Conservation (phyloP, 1,139 yeast species). For the Candida neerlandica region DNA sequence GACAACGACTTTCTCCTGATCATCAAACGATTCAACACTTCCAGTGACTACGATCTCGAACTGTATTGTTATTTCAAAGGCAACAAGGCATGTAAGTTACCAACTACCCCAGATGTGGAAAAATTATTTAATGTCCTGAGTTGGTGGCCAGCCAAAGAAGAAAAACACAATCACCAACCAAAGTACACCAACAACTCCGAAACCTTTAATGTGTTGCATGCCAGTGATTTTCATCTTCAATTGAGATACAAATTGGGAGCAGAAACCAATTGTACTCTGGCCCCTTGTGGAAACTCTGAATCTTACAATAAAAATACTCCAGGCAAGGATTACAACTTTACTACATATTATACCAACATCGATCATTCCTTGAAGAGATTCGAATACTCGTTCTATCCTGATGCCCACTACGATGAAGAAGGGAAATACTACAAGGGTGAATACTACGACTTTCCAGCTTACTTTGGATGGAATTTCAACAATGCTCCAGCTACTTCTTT, state of each 20-base stretch:
- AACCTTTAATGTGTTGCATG: slow-evolving; percentile 60
- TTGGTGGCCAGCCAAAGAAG: slow-evolving; percentile 37
- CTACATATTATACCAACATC: slow-evolving; percentile 23
- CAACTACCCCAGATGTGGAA: slow-evolving; percentile 31
- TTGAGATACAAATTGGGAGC: slow-evolving; percentile 57
- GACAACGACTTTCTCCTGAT: slow-evolving; percentile 45
- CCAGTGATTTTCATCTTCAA: slow-evolving; percentile 67
- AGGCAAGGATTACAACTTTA: slow-evolving; percentile 34
- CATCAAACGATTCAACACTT: slow-evolving; percentile 36
- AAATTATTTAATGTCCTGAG: slow-evolving; percentile 26
- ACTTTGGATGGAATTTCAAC: slow-evolving; percentile 42
- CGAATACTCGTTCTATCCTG: slow-evolving; percentile 16
- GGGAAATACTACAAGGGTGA: slow-evolving; percentile 41
- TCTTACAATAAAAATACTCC: slow-evolving; percentile 35
- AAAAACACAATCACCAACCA: slow-evolving; percentile 28
- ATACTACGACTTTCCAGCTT: slow-evolving; percentile 38
- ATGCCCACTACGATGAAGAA: slow-evolving; percentile 34
- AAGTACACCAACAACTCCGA: slow-evolving; percentile 23
- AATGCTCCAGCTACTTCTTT: slow-evolving; percentile 58
- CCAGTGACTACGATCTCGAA: slow-evolving; percentile 39
- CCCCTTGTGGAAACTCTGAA: slow-evolving; percentile 52
- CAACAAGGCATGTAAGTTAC: slow-evolving; percentile 29
- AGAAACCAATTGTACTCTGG: slow-evolving; percentile 60
- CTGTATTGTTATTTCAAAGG: slow-evolving; percentile 36
- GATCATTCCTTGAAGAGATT: slow-evolving; percentile 31